Evolutionary conservation across 805 yeast genomes (phyloP), one percentile per base, ranked within the genome.

Genomic region (Blastobotrys parvus): DNA sequence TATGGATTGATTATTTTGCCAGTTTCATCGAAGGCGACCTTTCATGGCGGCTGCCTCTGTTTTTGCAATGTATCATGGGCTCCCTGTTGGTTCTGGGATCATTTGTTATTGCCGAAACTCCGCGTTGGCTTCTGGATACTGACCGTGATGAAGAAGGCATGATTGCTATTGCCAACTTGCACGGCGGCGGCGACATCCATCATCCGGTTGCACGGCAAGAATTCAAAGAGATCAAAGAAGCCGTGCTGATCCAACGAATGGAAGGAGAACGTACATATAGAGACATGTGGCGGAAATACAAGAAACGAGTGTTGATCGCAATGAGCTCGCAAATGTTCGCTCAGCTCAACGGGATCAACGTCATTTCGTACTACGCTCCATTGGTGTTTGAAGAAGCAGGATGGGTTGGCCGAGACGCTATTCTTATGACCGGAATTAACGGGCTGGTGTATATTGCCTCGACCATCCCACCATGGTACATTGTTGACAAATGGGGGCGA

Each of bases 301-400:
- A 78, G 49, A 77, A 77, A 58, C 70, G 97, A 40, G 78, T 89
- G 18, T 70, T 87, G 29, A 83, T 89, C 49, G 96, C 95, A 2
- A 86, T 92, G 78, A 77, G 87, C 29, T 82, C 95, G 2, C 94
- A 85, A 59, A 77, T 86, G 68, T 87, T 89, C 69, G 96, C 97
- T 2, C 96, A 89, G 63, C 69, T 89, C 60, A 84, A 88, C 60
- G 97, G 97, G 55, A 89, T 88, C 62, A 89, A 88, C 58, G 90
- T 89, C 41, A 85, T 89, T 43, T 80, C 94, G 1, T 89, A 89
- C 63, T 88, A 88, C 65, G 95, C 96, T 2, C 95, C 96, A 2
- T 67, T 89, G 62, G 94, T 88, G 38, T 89, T 88, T 62, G 96
- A 89, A 60, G 84, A 84, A 53, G 96, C 96, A 2, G 97, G 97